A percentile compares a stretch with the other conserved stretches of the same genome.
Evolutionary conservation across 306 rosid genomes (phyloP).

Genomic region (Cajanus cajan): DNA sequence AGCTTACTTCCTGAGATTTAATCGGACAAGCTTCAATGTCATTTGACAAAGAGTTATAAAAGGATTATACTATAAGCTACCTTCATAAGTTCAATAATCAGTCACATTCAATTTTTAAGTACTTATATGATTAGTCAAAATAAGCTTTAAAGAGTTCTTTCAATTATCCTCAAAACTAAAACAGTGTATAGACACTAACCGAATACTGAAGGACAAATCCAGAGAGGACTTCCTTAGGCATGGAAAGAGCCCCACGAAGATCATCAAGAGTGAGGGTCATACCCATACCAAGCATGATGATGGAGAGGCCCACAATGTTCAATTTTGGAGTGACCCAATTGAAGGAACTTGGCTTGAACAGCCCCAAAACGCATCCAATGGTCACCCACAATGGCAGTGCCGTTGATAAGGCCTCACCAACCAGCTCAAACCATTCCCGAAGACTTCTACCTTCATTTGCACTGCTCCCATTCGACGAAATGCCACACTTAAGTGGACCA

Average conservation of each 20-base stretch:
- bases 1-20: too few species aligned
- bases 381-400: conserved; percentile 87
- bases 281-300: conserved; percentile 93
- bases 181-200: conserved; percentile 46
- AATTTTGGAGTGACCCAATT: conserved; percentile 70
- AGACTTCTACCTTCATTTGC: conserved; percentile 37
- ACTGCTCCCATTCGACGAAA: conserved; percentile 49
- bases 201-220: conserved; percentile 84
- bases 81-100: too few species aligned
- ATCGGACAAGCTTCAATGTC: too few species aligned
- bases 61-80: too few species aligned
- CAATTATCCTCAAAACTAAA: too few species aligned
- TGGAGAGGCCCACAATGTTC: conserved; percentile 53
- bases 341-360: conserved; percentile 52
- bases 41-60: too few species aligned
- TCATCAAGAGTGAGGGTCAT: conserved; percentile 87
- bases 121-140: too few species aligned
- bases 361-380: conserved; percentile 66
- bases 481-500: conserved; percentile 48
- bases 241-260: conserved; percentile 70
- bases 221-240: conserved; percentile 71
- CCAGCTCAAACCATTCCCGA: conserved; percentile 53
- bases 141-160: too few species aligned
- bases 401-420: conserved; percentile 55
- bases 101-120: too few species aligned